Evolutionary conservation across 1,284 basidiomycete species (phyloP).

Genomic region (Apiotrichum porosum): DNA sequence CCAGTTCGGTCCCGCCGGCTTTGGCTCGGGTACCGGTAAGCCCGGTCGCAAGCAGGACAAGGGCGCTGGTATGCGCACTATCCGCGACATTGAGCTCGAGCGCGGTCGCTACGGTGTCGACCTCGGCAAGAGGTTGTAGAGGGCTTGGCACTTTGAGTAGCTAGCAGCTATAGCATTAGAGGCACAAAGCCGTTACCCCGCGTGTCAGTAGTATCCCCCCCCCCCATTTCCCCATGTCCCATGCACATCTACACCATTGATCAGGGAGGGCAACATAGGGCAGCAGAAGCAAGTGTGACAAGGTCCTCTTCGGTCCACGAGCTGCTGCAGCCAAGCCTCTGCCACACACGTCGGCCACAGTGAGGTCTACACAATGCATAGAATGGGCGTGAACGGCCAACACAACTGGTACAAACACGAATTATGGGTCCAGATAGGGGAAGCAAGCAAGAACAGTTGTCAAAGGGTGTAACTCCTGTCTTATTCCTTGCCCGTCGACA

Average conservation of each 20-base stretch:
- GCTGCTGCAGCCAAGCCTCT: no score
- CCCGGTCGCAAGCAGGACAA: slow-evolving; percentile 40
- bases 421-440: no score
- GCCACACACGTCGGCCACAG: no score
- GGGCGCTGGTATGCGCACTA: slow-evolving; percentile 44
- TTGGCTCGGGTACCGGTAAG: slow-evolving; percentile 38
- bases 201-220: no score
- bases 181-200: no score
- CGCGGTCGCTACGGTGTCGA: slow-evolving; percentile 48
- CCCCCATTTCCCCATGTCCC: not conserved
- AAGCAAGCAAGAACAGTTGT: no score
- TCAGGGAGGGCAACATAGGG: no score
- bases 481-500: slow-evolving; percentile 13
- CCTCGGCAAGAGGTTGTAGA: slow-evolving; percentile 36
- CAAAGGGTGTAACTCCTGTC: no score
- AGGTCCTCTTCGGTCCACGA: no score
- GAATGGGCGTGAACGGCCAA: not conserved
- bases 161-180: not conserved
- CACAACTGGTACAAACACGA: not conserved
- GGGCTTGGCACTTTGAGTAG: not conserved
- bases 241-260: no score
- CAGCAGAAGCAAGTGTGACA: no score
- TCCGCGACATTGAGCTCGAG: slow-evolving; percentile 45
- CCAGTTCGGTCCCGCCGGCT: slow-evolving; percentile 29
- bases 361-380: slow-evolving; percentile 12